Conservation (phyloP, 2,329 filamentous ascomycete species). For the Xylaria sp. region DNA sequence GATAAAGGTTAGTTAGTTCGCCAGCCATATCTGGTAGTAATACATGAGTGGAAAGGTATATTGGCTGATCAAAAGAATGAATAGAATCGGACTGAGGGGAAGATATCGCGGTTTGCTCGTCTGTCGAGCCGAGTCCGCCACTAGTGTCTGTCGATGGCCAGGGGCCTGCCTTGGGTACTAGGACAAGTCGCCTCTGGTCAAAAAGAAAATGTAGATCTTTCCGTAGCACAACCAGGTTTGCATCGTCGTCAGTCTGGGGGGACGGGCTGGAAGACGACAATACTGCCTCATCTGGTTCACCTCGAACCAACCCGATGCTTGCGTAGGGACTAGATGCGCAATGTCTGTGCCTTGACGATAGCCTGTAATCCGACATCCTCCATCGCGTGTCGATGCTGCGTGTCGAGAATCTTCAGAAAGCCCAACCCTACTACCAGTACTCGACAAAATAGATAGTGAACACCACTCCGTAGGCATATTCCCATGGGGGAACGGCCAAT, state of each 20-base stretch:
- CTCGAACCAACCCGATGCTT: background rate
- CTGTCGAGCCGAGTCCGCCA: background rate
- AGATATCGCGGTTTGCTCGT: background rate
- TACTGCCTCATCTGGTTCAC: background rate
- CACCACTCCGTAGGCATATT: background rate
- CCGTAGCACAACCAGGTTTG: background rate
- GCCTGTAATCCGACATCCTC: background rate
- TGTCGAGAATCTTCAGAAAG: background rate
- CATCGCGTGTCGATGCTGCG: background rate
- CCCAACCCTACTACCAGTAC: background rate
- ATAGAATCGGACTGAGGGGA: too few species aligned
- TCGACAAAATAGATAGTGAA: background rate
- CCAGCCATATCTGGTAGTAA: background rate
- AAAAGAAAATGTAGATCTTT: background rate
- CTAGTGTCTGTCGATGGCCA: too few species aligned
- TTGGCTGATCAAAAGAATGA: background rate
- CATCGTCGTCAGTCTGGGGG: background rate
- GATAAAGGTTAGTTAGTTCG: background rate
- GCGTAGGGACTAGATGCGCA: constrained; percentile 3
- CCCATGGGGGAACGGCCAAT: constrained; percentile 1
- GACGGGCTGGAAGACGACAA: background rate
- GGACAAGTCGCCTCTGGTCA: background rate
- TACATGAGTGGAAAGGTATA: background rate
- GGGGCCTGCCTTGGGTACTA: background rate
- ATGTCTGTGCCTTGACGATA: background rate